Percentiles rank a stretch among this genome's conserved stretches.
phyloP scores from a whole-genome alignment of 305 asterid species.

The Ajuga reptans region DNA sequence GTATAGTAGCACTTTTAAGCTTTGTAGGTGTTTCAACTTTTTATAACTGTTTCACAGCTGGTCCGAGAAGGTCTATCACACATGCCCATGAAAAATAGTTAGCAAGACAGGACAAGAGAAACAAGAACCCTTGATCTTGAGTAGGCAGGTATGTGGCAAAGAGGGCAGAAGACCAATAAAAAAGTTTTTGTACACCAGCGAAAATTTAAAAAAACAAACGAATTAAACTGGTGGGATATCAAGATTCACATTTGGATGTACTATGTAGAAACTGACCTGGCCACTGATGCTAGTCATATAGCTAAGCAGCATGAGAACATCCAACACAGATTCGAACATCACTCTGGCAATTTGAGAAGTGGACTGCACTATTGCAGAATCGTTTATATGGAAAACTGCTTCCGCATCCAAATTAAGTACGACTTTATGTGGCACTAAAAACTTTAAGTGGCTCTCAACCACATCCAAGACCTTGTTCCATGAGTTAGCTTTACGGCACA shows the following conservation, averaged over 20 bases:
- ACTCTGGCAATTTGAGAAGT: conserved; percentile 83
- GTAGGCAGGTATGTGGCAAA: neutral
- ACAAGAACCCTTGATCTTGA: neutral
- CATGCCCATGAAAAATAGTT: neutral
- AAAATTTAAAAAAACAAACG: too few relatives aligned
- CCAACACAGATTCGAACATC: conserved; percentile 80
- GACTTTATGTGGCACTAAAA: conserved; percentile 73
- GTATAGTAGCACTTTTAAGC: neutral
- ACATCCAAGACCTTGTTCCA: conserved; percentile 79
- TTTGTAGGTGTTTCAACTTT: conserved; percentile 7
- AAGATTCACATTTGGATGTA: neutral
- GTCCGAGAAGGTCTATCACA: neutral
- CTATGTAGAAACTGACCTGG: conserved; percentile 53
- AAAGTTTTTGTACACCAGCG: neutral
- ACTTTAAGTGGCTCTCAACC: conserved; percentile 58
- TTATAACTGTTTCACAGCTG: neutral
- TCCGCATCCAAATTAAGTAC: conserved; percentile 42
- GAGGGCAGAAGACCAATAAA: neutral
- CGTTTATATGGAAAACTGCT: conserved; percentile 34
- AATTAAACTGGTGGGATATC: neutral
- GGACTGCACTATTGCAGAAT: conserved; percentile 64
- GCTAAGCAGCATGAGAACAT: conserved; percentile 73
- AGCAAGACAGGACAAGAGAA: neutral
- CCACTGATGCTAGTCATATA: conserved; percentile 82
- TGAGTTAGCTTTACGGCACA: conserved; percentile 61